These are phyloP conservation scores for Silene noctiflora DNA, from an alignment of 179 eudicot species.

Conservation along the genomic window DNA sequence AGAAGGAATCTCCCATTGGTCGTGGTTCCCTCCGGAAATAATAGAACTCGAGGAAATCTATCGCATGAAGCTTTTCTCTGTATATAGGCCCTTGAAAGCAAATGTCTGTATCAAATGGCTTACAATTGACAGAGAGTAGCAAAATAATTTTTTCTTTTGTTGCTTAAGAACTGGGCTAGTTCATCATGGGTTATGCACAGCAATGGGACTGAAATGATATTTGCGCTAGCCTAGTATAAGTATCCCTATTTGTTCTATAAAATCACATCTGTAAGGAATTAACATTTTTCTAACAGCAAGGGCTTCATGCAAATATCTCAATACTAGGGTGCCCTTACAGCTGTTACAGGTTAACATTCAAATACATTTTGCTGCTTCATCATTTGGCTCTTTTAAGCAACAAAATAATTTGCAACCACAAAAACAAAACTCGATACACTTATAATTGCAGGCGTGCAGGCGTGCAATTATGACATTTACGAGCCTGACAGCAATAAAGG, in stretches of 20 bases:
- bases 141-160: slow-evolving; percentile 19
- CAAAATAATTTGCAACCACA: not conserved
- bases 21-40: slow-evolving; percentile 98
- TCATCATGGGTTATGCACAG: not conserved
- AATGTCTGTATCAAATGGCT: slow-evolving; percentile 94
- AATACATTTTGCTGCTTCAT: not conserved
- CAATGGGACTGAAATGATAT: not conserved
- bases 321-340: not conserved
- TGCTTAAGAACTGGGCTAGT: not conserved
- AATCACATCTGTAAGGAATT: not conserved
- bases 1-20: slow-evolving; percentile 79
- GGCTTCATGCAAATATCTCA: not conserved
- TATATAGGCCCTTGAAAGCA: slow-evolving; percentile 87
- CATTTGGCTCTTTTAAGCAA: not conserved
- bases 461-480: not conserved
- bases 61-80: slow-evolving; percentile 94
- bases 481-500: not conserved
- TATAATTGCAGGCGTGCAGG: not conserved
- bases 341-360: not conserved
- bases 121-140: slow-evolving; percentile 52
- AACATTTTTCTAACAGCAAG: slow-evolving; percentile 5
- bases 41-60: slow-evolving; percentile 76
- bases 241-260: not conserved
- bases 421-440: not conserved
- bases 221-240: not conserved